phyloP scores from a whole-genome alignment of 2,329 filamentous ascomycete species.

The Cladosporium sp. region DNA sequence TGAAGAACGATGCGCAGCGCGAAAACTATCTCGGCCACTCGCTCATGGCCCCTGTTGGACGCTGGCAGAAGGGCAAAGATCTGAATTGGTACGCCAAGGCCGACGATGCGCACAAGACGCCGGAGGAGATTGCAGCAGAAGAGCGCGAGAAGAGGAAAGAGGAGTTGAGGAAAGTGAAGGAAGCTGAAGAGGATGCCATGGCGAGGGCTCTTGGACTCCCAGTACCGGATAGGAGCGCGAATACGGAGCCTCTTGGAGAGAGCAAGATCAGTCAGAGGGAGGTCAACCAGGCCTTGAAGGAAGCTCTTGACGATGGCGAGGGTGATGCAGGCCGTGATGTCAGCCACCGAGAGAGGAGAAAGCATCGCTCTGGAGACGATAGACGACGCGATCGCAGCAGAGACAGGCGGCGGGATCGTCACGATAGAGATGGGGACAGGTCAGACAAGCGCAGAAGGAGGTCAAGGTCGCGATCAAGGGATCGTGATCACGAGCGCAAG shows the following conservation, averaged over 20 bases:
- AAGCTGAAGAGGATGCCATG: slow-evolving; percentile 91
- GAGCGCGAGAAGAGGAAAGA: slow-evolving; percentile 70
- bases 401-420: slow-evolving; percentile 27
- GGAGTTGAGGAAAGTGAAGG: slow-evolving; percentile 80
- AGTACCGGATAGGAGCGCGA: slow-evolving; percentile 65
- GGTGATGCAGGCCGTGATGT: slow-evolving; percentile 32
- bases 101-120: slow-evolving; percentile 53
- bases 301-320: slow-evolving; percentile 46
- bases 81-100: slow-evolving; percentile 66
- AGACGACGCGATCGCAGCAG: slow-evolving; percentile 30
- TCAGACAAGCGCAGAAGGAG: slow-evolving; percentile 28
- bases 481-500: slow-evolving; percentile 27
- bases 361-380: slow-evolving; percentile 19
- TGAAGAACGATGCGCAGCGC: slow-evolving; percentile 81
- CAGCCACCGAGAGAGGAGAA: slow-evolving; percentile 30
- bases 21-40: slow-evolving; percentile 91
- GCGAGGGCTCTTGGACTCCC: slow-evolving; percentile 80
- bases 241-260: slow-evolving; percentile 61
- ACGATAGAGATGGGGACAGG: slow-evolving; percentile 26
- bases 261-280: slow-evolving; percentile 53
- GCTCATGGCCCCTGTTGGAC: slow-evolving; percentile 83
- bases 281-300: slow-evolving; percentile 57
- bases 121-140: slow-evolving; percentile 56
- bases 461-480: slow-evolving; percentile 35
- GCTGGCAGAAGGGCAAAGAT: slow-evolving; percentile 82